Evolutionary conservation across 352 stramenopile species (phyloP), one percentile per base, ranked within the genome.

Genomic region (Globisporangium splendens): DNA sequence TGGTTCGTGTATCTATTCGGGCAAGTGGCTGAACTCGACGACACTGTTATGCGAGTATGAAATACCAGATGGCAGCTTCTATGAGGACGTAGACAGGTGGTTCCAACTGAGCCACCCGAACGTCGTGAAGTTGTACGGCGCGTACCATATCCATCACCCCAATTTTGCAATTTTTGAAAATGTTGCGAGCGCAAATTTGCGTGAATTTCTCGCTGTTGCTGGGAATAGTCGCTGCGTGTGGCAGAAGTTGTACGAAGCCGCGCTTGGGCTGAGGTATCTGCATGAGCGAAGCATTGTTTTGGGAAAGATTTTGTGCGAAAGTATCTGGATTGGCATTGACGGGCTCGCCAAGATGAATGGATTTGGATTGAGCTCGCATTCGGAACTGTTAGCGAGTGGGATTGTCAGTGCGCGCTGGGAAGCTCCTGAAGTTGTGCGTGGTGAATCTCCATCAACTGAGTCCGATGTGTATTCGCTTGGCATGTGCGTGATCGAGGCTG

Each of bases 81-180:
- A 21, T 8, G 41, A 39, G 7, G 52, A 58, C 15, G 41, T 39
- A 13, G 24, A 28, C 11, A 58, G 24, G 24, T 58, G 52, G 52
- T 58, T 79, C 93, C 47, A 86, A 72, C 31, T 72, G n/a, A 62
- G 56, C 1, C 61, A 72, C 38, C 65, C 65, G 10, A 53, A 72
- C 20, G 46, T 69, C 24, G 18, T 46, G 1, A 52, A 49, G 13
- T 46, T 72, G 8, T 67, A 61, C 15, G 65, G 65, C 17, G 60
- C 55, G 5, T 70, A 51, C 31, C 54, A 68, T 22, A 46, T 70
- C 10, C 56, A 46, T 0, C 18, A 24, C 2, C 46, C 24, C 11
- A 41, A 56, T 17, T 22, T 62, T 13, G 41, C 20, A 8, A 28
- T 41, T 20, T 54, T 28, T 33, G 58, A 49, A 43, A 66, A 39